phyloP scores from a whole-genome alignment of 805 yeast species.

The Yarrowia deformans region DNA sequence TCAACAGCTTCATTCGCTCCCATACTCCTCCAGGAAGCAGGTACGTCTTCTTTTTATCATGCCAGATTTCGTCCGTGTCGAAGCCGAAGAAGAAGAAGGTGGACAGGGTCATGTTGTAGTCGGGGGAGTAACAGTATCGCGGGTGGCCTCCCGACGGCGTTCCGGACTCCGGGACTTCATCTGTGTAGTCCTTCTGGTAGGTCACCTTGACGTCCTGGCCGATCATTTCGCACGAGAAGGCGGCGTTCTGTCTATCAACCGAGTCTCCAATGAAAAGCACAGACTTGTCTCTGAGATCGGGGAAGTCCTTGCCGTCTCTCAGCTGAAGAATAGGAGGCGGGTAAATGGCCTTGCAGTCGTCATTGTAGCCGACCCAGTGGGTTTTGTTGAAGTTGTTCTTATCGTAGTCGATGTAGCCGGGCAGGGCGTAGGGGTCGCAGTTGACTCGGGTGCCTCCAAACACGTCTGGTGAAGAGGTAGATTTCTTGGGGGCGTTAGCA shows the following conservation, averaged over 20 bases:
- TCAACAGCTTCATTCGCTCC: constrained; percentile 31
- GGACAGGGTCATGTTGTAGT: constrained; percentile 35
- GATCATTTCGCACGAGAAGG: constrained; percentile 34
- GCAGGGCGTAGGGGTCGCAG: constrained; percentile 39
- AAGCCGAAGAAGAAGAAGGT: constrained; percentile 40
- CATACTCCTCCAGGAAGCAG: constrained; percentile 34
- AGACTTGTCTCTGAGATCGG: constrained; percentile 30
- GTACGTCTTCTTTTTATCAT: constrained; percentile 39
- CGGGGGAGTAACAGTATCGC: constrained; percentile 36
- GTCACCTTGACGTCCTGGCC: constrained; percentile 32
- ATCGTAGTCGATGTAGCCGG: constrained; percentile 34
- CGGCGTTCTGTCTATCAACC: constrained; percentile 38
- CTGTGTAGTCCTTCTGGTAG: constrained; percentile 24
- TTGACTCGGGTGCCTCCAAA: constrained; percentile 24
- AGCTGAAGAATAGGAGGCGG: constrained; percentile 34
- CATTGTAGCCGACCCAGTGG: constrained; percentile 30
- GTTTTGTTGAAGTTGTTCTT: constrained; percentile 36
- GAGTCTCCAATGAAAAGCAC: constrained; percentile 40
- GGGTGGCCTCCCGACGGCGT: constrained; percentile 35
- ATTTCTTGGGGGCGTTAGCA: neutral
- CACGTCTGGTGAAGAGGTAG: constrained; percentile 20
- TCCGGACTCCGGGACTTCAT: constrained; percentile 10
- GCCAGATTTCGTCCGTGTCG: constrained; percentile 40
- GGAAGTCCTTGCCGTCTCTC: constrained; percentile 20
- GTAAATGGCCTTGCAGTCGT: constrained; percentile 35